These are phyloP conservation scores for Clarireedia sp. DNA, from an alignment of 2,329 filamentous ascomycete species.

Conservation along the genomic window DNA sequence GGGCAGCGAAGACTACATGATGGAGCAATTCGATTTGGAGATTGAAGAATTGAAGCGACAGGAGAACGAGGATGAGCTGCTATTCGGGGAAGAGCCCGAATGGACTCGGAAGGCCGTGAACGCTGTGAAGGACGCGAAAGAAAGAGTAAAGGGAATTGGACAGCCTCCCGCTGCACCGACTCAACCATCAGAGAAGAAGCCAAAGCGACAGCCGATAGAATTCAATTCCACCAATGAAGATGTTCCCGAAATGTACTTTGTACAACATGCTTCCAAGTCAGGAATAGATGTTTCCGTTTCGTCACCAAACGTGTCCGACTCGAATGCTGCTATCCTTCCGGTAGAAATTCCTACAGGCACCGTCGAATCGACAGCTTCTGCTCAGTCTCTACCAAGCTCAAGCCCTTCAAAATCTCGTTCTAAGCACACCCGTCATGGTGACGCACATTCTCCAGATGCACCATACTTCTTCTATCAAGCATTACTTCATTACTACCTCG, in stretches of 20 bases:
- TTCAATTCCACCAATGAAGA: constrained; percentile 39
- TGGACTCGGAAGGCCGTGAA: constrained; percentile 83
- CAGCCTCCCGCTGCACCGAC: constrained; percentile 49
- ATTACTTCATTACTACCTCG: constrained; percentile 63
- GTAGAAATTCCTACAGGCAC: not conserved
- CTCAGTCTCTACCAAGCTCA: not conserved
- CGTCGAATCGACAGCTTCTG: not conserved
- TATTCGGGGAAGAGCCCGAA: constrained; percentile 88
- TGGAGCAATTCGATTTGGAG: constrained; percentile 70
- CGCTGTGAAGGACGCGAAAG: constrained; percentile 65
- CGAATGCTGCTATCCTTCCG: not conserved
- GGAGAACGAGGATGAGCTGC: constrained; percentile 79
- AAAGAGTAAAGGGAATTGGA: constrained; percentile 61
- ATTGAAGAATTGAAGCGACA: constrained; percentile 66
- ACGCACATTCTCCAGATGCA: constrained; percentile 24
- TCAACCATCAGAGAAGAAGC: constrained; percentile 42
- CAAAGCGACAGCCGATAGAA: constrained; percentile 40
- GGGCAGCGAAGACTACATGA: constrained; percentile 83
- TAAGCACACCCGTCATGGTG: not conserved
- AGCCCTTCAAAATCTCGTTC: not conserved
- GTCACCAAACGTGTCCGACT: constrained; percentile 1
- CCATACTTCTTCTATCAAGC: constrained; percentile 67
- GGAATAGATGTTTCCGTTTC: constrained; percentile 31
- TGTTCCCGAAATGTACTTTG: constrained; percentile 42
- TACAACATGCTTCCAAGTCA: constrained; percentile 39